Percentiles rank a stretch among this genome's conserved stretches.
Conservation (phyloP, 805 yeast genomes). For the Candida palmyrensis region DNA sequence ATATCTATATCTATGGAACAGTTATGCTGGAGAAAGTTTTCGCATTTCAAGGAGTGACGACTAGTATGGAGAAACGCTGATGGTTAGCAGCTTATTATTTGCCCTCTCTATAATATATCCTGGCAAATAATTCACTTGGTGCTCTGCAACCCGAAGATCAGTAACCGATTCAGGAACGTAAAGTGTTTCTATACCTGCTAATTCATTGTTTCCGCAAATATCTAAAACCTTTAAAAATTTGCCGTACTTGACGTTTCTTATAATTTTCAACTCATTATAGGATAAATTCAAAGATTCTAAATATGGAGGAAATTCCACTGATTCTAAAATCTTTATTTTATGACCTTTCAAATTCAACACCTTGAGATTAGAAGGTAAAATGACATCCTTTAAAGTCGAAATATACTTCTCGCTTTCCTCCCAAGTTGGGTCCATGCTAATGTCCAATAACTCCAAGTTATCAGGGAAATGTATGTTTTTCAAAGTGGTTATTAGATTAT, state of each 20-base stretch:
- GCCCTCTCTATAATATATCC: conserved; percentile 35
- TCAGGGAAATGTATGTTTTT: conserved; percentile 39
- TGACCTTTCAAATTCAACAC: conserved; percentile 36
- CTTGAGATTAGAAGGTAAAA: conserved; percentile 30
- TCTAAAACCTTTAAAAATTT: conserved; percentile 28
- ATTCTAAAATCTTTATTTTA: conserved; percentile 32
- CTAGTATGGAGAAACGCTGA: conserved; percentile 26
- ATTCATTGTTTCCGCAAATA: conserved; percentile 38
- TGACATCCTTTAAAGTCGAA: conserved; percentile 37
- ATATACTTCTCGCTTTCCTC: conserved; percentile 39
- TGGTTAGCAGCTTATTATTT: conserved; percentile 25
- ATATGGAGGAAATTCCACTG: conserved; percentile 32
- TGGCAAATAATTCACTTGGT: conserved; percentile 30
- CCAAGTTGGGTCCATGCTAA: conserved; percentile 37
- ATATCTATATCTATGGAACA: background rate
- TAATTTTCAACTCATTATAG: conserved; percentile 34
- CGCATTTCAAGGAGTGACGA: no score
- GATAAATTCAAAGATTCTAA: conserved; percentile 28
- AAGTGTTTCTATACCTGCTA: conserved; percentile 32
- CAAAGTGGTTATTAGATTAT: conserved; percentile 39
- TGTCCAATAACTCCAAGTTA: conserved; percentile 32
- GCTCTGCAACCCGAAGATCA: conserved; percentile 33
- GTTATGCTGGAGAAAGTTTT: background rate
- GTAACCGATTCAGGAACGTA: conserved; percentile 31
- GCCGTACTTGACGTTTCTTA: conserved; percentile 34